Conservation (phyloP, 2,329 filamentous ascomycete genomes). For the Aspergillus costaricaensis region DNA sequence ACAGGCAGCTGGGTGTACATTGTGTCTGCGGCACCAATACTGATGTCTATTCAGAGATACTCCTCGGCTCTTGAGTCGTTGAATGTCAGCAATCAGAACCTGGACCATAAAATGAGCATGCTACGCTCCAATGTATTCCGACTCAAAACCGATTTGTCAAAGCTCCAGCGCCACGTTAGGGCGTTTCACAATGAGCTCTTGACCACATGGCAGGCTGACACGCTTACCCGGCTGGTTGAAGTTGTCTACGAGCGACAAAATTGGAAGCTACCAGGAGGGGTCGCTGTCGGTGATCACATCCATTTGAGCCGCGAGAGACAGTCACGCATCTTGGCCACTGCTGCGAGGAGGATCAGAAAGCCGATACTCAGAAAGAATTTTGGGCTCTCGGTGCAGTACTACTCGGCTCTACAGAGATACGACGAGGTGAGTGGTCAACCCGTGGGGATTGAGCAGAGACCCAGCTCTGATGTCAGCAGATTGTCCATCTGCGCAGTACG, state of each 20-base stretch:
- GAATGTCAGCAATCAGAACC: slow-evolving; percentile 28
- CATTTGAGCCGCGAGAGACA: slow-evolving; percentile 22
- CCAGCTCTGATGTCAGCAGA: slow-evolving; percentile 20
- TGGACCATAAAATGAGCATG: slow-evolving; percentile 28
- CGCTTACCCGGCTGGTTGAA: slow-evolving; percentile 39
- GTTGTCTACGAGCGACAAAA: slow-evolving; percentile 28
- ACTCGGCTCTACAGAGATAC: slow-evolving; percentile 32
- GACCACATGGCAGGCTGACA: slow-evolving; percentile 38
- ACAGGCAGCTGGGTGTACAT: neutral
- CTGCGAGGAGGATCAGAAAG: slow-evolving; percentile 27
- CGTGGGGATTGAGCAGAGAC: neutral
- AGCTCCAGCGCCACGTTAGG: slow-evolving; percentile 30
- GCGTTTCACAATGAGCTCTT: slow-evolving; percentile 30
- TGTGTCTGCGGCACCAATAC: neutral
- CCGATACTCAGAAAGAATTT: slow-evolving; percentile 26
- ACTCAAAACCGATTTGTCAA: slow-evolving; percentile 29
- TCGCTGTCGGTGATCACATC: slow-evolving; percentile 21
- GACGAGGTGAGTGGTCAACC: slow-evolving; percentile 25
- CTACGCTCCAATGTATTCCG: slow-evolving; percentile 22
- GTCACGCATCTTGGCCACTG: slow-evolving; percentile 28
- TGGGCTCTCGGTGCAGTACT: slow-evolving; percentile 28
- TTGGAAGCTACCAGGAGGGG: slow-evolving; percentile 25
- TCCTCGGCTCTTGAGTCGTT: slow-evolving; percentile 24
- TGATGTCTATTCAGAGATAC: slow-evolving; percentile 19
- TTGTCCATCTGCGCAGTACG: slow-evolving; percentile 33